A percentile compares a stretch with the other conserved stretches of the same genome.
Evolutionary conservation across 2,329 filamentous ascomycete genomes (phyloP).

Genomic region (Aureobasidium subglaciale): DNA sequence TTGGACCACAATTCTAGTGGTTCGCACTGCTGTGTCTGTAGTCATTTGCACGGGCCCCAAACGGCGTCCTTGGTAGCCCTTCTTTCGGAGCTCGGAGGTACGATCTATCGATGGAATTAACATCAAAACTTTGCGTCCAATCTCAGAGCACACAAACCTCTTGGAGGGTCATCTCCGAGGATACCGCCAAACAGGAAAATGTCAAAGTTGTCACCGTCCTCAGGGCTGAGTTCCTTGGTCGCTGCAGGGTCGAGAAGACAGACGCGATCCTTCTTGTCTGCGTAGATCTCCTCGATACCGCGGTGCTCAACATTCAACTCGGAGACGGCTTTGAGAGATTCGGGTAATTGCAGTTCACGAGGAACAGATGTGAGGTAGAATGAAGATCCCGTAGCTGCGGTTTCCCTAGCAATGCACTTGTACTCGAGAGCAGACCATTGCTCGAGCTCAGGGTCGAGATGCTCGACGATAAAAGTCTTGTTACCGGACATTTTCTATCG

Average conservation of each 20-base stretch:
- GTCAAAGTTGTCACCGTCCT: conserved; percentile 76
- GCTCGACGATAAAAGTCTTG: conserved; percentile 86
- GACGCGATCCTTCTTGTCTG: conserved; percentile 63
- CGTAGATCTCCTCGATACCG: conserved; percentile 77
- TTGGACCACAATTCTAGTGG: conserved; percentile 83
- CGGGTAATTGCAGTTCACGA: conserved; percentile 51
- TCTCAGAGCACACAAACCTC: conserved; percentile 51
- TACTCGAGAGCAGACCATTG: conserved; percentile 95
- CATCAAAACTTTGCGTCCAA: background rate
- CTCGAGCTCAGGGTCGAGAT: conserved; percentile 90
- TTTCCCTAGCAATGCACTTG: conserved; percentile 76
- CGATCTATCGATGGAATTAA: conserved; percentile 55
- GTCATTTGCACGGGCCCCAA: conserved; percentile 96
- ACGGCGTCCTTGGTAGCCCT: conserved; percentile 81
- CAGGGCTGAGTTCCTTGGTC: conserved; percentile 69
- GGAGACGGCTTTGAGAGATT: conserved; percentile 51
- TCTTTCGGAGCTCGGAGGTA: conserved; percentile 89
- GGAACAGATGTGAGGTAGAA: conserved; percentile 84
- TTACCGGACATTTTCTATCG: background rate
- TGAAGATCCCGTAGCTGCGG: conserved; percentile 53
- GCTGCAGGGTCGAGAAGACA: conserved; percentile 88
- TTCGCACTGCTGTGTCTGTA: conserved; percentile 91
- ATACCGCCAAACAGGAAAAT: conserved; percentile 95
- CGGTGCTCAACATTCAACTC: conserved; percentile 62
- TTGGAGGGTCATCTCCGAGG: conserved; percentile 85